phyloP scores from a whole-genome alignment of 2,329 filamentous ascomycete species.

The Cercospora sp. region DNA sequence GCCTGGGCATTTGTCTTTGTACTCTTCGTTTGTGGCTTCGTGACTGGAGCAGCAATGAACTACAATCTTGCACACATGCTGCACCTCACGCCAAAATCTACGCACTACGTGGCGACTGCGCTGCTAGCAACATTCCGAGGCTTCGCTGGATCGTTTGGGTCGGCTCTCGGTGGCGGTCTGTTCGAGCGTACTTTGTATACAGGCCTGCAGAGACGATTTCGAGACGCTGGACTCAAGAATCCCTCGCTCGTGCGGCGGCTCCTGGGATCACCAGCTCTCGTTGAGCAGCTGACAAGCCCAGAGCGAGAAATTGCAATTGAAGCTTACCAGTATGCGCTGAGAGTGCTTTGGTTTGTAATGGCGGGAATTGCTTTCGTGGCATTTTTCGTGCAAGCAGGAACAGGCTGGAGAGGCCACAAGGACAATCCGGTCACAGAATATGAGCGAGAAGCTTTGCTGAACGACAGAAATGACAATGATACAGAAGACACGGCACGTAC shows the following conservation, averaged over 20 bases:
- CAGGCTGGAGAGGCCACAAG: slow-evolving; percentile 50
- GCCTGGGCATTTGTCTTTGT: slow-evolving; percentile 57
- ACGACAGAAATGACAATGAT: neutral
- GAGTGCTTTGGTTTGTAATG: slow-evolving; percentile 54
- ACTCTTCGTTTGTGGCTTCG: slow-evolving; percentile 70
- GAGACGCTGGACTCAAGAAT: slow-evolving; percentile 43
- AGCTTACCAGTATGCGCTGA: slow-evolving; percentile 57
- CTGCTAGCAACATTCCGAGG: slow-evolving; percentile 77
- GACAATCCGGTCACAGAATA: neutral
- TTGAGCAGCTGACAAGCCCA: slow-evolving; percentile 49
- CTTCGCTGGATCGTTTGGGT: slow-evolving; percentile 78
- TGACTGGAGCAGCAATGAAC: slow-evolving; percentile 71
- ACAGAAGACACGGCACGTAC: neutral
- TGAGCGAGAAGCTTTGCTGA: neutral
- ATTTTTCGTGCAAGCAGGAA: slow-evolving; percentile 57
- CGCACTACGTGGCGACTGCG: slow-evolving; percentile 74
- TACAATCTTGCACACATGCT: slow-evolving; percentile 80
- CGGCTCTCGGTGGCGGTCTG: slow-evolving; percentile 74
- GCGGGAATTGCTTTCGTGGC: slow-evolving; percentile 52
- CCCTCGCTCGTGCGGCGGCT: slow-evolving; percentile 55
- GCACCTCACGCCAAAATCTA: slow-evolving; percentile 65
- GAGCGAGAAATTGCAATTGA: slow-evolving; percentile 54
- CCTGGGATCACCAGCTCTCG: slow-evolving; percentile 60
- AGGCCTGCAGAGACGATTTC: slow-evolving; percentile 60
- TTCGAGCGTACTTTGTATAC: slow-evolving; percentile 64